Evolutionary conservation across 768 basidiomycete genomes (phyloP), one percentile per base, ranked within the genome.

Genomic region (Suillus ampliporus): DNA sequence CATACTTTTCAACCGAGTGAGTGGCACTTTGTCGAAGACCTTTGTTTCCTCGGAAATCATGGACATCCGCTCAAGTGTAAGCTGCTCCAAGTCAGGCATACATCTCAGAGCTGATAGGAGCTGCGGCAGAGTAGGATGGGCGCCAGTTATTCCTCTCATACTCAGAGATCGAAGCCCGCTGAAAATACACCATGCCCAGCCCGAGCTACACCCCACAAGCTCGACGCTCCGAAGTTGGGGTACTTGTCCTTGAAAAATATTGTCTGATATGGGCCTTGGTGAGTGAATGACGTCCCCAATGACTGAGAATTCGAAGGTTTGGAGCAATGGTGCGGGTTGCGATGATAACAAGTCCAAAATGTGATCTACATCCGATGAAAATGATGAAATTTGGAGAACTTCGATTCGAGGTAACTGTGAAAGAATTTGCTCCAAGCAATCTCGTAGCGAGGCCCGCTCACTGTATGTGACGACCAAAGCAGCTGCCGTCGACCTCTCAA

Each of bases 401-500:
- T 54, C 60, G 70, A 48, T 77, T 74, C 52, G 73, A 65, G 1
- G 72, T 66, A 48, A 76, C 75, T 47, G 65, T 61, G 60, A 77
- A 65, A 46, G 74, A 67, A 21, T 69, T 65, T 35, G 71, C 67
- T 48, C 71, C 68, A 37, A 11, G 71, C 77, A 15, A 72, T 73
- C 8, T 69, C 59, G 61, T 67, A 73, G 37, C 2, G 17, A 70
- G 54, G 64, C 69, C 70, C 11, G 70, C 65, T 28, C 73, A 83
- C 69, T 37, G 34, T 17, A 40, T 19, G 26, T 40, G 47, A 26
- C 35, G 21, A 61, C 52, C n/a, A 61, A 40, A 40, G 72, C 68
- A 14, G 78, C 77, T 71, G 69, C 75, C 59, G 79, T 82, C 1
- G 81, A 83, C 26, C 80, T 71, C 35, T 67, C 72, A 40, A 47